These are phyloP conservation scores for Aureobasidium sp. DNA, from an alignment of 2,329 filamentous ascomycete species.

Conservation along the genomic window DNA sequence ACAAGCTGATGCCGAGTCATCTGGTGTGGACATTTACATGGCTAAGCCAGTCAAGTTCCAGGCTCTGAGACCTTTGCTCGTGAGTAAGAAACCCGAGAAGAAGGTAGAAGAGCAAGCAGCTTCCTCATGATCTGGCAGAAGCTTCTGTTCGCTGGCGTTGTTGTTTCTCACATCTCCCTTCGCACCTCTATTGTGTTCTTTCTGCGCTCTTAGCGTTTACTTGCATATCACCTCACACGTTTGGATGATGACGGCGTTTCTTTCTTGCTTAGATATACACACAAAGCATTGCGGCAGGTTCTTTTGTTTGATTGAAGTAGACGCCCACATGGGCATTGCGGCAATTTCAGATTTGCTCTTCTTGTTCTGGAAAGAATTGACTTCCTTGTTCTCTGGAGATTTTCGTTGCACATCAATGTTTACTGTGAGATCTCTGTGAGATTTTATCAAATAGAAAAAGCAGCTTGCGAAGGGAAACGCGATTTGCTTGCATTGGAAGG, in stretches of 20 bases:
- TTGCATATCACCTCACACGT: background rate
- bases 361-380: too few relatives aligned
- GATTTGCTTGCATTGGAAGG: background rate
- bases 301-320: background rate
- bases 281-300: background rate
- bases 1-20: conserved; percentile 23
- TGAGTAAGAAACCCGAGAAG: background rate
- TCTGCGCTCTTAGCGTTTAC: background rate
- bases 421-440: too few relatives aligned
- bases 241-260: background rate
- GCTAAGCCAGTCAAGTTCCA: conserved; percentile 30
- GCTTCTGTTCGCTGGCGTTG: background rate
- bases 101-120: background rate
- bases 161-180: background rate
- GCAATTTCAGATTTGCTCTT: background rate
- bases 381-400: too few relatives aligned
- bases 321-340: background rate
- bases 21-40: conserved; percentile 27
- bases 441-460: background rate
- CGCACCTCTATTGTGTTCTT: background rate
- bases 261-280: background rate
- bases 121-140: background rate
- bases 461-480: background rate
- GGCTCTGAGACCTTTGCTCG: conserved; percentile 20
- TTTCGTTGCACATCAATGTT: too few relatives aligned